Base-by-base conservation (phyloP, 257 asterid species). In the Avicennia marina region DNA sequence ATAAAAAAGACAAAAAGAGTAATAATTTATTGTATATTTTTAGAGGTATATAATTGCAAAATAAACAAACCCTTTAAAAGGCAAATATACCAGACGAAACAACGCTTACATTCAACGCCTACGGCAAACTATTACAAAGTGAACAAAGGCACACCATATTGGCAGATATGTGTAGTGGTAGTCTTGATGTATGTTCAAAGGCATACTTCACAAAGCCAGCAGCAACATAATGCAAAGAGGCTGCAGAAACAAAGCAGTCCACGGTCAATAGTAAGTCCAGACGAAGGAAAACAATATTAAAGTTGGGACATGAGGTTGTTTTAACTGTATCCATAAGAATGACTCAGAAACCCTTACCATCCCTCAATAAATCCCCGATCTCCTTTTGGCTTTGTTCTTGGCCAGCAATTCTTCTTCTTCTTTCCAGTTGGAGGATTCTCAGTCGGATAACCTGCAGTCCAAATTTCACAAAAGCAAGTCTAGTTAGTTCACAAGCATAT, bases 161-260 rank as follows among this genome's bases (percentile, higher is more conserved):
- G 9, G 40, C 2, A 19, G 27, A 8, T 47, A 29, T 13, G 18
- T 2, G 8, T 18, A n/a, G n/a, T n/a, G n/a, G n/a, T n/a, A n/a
- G n/a, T n/a, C n/a, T n/a, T 22, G 6, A 22, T 25, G 51, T 63
- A 7, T 13, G 33, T 45, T 46, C 50, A 63, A 63, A 65, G 72
- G 75, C 91, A 80, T 24, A 57, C 68, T 55, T 85, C 91, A 78
- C 88, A 82, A 22, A 85, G 11, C 86, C 91, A 85, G 82, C 95
- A 85, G 84, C 91, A 85, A 46, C 86, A 85, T 2, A 85, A 57
- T 4, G 86, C 90, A 58, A 74, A 73, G 43, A 85, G 73, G 81
- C 95, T 85, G 79, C 78, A 77, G 11, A 55, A 63, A 22, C 55
- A 43, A 34, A 63, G 19, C 43, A 50, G 24, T 41, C 10, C 19